These are phyloP conservation scores for Fusarium sp. DNA, from an alignment of 2,329 filamentous ascomycete species.

Conservation along the genomic window DNA sequence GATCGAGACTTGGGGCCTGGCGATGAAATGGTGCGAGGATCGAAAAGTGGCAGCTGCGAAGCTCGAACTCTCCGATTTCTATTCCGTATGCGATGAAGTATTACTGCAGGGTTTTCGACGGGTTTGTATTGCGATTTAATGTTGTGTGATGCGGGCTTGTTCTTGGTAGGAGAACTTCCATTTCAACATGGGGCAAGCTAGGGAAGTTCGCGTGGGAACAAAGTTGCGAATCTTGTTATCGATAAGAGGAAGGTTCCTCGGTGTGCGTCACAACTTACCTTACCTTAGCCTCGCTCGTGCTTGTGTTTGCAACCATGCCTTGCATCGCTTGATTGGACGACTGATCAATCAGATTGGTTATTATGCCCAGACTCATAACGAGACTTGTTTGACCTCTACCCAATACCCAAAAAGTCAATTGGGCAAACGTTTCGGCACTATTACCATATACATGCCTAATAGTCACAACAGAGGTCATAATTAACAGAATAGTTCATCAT, in stretches of 20 bases:
- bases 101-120: constrained; percentile 8
- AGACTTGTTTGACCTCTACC: neutral
- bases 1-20: constrained; percentile 14
- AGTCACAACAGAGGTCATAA: neutral
- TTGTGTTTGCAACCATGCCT: neutral
- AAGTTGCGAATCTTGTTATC: constrained; percentile 48
- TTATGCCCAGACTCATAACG: neutral
- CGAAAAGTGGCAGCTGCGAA: constrained; percentile 1
- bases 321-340: neutral
- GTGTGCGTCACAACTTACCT: constrained; percentile 19
- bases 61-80: constrained; percentile 1
- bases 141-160: constrained; percentile 42
- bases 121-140: constrained; percentile 29
- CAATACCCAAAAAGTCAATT: neutral
- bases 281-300: neutral
- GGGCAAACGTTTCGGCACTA: neutral
- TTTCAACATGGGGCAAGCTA: constrained; percentile 27
- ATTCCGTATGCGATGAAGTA: neutral
- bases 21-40: constrained; percentile 9
- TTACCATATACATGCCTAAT: too few relatives aligned
- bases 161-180: constrained; percentile 38
- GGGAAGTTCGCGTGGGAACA: constrained; percentile 23
- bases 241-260: constrained; percentile 40
- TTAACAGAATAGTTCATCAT: constrained; percentile 17
- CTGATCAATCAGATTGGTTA: neutral